Percentiles rank a stretch among this genome's conserved stretches.
These are phyloP conservation scores for Rhododendron vialii DNA, from an alignment of 148 eudicot species.

Conservation along the genomic window DNA sequence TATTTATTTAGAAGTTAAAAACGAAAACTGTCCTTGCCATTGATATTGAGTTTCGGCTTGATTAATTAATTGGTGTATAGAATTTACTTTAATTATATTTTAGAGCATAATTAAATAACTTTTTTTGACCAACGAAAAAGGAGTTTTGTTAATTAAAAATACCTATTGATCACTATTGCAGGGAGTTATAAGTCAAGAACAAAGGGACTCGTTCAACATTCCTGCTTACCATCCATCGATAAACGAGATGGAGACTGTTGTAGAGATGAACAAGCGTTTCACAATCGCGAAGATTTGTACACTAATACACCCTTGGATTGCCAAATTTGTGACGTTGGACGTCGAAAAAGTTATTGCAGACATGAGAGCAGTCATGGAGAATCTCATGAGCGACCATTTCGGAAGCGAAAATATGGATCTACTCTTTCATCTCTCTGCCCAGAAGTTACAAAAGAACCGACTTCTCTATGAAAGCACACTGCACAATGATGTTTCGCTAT, in stretches of 20 bases:
- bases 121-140: no score
- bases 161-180: background rate
- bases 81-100: no score
- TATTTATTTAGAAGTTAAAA: no score
- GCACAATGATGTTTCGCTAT: background rate
- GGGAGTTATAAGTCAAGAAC: background rate
- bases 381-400: background rate
- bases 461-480: background rate
- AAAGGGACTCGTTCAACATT: background rate
- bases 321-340: background rate
- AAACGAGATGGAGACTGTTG: background rate
- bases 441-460: background rate
- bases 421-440: background rate
- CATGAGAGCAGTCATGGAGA: background rate
- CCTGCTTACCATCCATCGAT: background rate
- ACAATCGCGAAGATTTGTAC: background rate
- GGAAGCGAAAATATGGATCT: slow-evolving; percentile 1
- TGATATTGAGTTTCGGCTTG: no score
- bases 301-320: background rate
- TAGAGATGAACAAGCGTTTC: background rate
- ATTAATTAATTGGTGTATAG: no score
- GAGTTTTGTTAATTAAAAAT: no score
- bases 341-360: no score
- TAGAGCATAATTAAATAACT: no score
- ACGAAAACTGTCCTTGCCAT: no score